These are phyloP conservation scores for Eucommia ulmoides DNA, from an alignment of 257 asterid species.

Conservation along the genomic window DNA sequence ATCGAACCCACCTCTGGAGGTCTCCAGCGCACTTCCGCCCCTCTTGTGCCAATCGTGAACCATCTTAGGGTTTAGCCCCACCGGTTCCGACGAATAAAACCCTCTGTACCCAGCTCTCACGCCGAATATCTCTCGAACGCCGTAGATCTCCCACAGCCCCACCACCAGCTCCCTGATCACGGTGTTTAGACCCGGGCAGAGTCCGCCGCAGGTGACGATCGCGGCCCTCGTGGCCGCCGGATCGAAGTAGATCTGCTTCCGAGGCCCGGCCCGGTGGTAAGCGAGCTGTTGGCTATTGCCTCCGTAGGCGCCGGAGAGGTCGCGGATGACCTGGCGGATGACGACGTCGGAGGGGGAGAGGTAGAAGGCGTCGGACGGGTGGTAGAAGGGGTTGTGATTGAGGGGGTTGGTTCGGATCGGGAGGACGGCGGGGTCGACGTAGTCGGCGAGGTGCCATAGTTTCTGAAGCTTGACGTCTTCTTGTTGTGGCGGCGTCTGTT, in stretches of 20 bases:
- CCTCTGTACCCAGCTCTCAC: constrained; percentile 63
- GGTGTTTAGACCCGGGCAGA: constrained; percentile 84
- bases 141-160: constrained; percentile 72
- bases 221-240: constrained; percentile 45
- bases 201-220: constrained; percentile 76
- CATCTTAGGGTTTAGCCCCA: constrained; percentile 36
- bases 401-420: constrained; percentile 42
- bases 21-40: constrained; percentile 61
- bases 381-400: constrained; percentile 38
- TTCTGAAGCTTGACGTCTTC: constrained; percentile 27
- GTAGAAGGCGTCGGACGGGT: constrained; percentile 58
- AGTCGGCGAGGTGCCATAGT: constrained; percentile 42
- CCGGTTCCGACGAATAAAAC: constrained; percentile 36
- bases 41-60: constrained; percentile 59
- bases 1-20: constrained; percentile 77
- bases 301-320: constrained; percentile 22
- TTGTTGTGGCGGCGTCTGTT: too few relatives aligned
- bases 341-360: constrained; percentile 45
- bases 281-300: constrained; percentile 18
- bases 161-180: constrained; percentile 79
- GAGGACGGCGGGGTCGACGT: constrained; percentile 36
- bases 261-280: constrained; percentile 73
- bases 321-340: constrained; percentile 49
- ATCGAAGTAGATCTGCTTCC: constrained; percentile 34
- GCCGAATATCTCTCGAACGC: constrained; percentile 51